phyloP scores from a whole-genome alignment of 164 flowering plant genomes.

The Warburgia ugandensis region DNA sequence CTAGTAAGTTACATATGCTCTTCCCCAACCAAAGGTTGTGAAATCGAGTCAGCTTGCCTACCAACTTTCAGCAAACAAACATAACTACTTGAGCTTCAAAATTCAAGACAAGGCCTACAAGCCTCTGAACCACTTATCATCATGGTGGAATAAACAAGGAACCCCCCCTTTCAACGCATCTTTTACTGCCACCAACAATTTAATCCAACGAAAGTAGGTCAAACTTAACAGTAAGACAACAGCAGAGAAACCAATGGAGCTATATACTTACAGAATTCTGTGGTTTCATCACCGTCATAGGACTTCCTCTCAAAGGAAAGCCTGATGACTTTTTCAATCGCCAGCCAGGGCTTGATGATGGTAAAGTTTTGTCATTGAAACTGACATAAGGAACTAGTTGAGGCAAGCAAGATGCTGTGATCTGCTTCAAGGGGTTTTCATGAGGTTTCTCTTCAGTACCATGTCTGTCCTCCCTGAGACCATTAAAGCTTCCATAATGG shows the following conservation, averaged over 20 bases:
- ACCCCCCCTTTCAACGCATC: too few relatives aligned
- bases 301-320: constrained; percentile 77
- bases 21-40: too few relatives aligned
- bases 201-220: too few relatives aligned
- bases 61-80: too few relatives aligned
- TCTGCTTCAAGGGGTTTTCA: constrained; percentile 27
- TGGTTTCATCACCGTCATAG: constrained; percentile 58
- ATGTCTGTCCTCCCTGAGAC: constrained; percentile 38
- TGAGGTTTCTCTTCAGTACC: constrained; percentile 40
- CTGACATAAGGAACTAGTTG: constrained; percentile 48
- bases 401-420: constrained; percentile 21
- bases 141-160: too few relatives aligned
- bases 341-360: constrained; percentile 17
- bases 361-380: constrained; percentile 59
- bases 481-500: constrained; percentile 50
- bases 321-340: constrained; percentile 47
- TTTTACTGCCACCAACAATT: too few relatives aligned
- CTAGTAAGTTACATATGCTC: too few relatives aligned
- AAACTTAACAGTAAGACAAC: too few relatives aligned
- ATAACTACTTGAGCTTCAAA: too few relatives aligned
- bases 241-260: neutral
- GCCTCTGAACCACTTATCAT: too few relatives aligned
- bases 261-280: constrained; percentile 43
- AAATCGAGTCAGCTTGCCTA: too few relatives aligned
- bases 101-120: too few relatives aligned